phyloP scores from a whole-genome alignment of 78 protist genomes.

The Dictyostelium citrinum region DNA sequence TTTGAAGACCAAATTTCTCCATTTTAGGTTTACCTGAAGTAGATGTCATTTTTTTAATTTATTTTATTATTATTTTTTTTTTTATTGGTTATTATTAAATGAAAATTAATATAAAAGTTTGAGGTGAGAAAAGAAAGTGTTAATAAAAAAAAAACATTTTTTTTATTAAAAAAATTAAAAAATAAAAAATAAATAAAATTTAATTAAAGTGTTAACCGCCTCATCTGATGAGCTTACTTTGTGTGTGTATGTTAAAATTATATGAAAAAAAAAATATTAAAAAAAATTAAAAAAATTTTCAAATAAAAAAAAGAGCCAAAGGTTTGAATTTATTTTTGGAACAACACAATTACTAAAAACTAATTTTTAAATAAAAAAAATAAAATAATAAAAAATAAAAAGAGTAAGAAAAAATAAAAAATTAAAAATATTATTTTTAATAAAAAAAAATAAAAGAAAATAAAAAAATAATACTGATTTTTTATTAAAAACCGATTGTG shows the following conservation, averaged over 20 bases:
- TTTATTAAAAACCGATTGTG: too few relatives aligned
- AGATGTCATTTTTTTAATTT: background rate
- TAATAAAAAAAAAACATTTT: background rate
- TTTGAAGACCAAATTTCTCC: conserved; percentile 73
- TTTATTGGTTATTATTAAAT: background rate
- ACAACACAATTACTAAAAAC: too few relatives aligned
- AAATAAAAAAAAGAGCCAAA: background rate
- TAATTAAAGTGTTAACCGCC: background rate
- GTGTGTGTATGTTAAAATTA: background rate
- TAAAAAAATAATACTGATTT: too few relatives aligned
- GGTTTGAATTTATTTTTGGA: too few relatives aligned
- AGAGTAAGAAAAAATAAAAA: background rate
- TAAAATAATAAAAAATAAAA: too few relatives aligned
- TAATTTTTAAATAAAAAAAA: too few relatives aligned
- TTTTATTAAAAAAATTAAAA: background rate
- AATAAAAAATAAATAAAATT: background rate
- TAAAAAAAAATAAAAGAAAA: too few relatives aligned
- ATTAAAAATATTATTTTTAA: too few relatives aligned
- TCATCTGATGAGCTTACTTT: background rate
- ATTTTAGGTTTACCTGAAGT: conserved; percentile 1
- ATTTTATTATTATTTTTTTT: background rate
- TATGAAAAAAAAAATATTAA: background rate
- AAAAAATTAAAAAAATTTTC: background rate
- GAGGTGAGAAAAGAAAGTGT: background rate
- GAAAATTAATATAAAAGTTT: background rate